Conservation (phyloP, 495 filamentous ascomycete species). For the Penicillium egyptiacum region DNA sequence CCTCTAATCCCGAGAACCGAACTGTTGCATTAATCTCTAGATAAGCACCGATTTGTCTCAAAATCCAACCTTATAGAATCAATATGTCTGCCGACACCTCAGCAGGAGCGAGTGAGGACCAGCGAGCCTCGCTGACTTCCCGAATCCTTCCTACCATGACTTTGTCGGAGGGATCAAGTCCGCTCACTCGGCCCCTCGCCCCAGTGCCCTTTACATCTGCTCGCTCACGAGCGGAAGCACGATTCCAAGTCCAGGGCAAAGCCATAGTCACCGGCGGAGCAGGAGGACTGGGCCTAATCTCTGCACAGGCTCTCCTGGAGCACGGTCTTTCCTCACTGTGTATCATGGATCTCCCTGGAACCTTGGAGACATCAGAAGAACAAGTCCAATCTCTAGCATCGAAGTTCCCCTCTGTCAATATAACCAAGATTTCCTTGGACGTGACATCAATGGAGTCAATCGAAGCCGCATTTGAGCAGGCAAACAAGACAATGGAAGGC, state of each 20-base stretch:
- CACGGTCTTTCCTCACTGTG: slow-evolving; percentile 61
- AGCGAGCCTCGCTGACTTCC: slow-evolving; percentile 31
- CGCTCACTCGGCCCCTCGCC: slow-evolving; percentile 17
- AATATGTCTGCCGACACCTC: not conserved
- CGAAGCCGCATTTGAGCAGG: slow-evolving; percentile 39
- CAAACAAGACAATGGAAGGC: slow-evolving; percentile 47
- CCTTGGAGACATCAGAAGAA: slow-evolving; percentile 40
- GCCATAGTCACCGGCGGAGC: slow-evolving; percentile 69
- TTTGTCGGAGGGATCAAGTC: slow-evolving; percentile 46
- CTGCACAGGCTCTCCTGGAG: slow-evolving; percentile 66
- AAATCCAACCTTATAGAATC: not conserved
- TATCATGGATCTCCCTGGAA: slow-evolving; percentile 57
- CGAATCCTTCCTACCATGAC: slow-evolving; percentile 61
- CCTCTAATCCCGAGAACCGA: not conserved
- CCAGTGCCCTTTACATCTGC: slow-evolving; percentile 52
- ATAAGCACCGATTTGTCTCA: not conserved
- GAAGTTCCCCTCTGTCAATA: slow-evolving; percentile 54
- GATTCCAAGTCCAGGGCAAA: slow-evolving; percentile 64
- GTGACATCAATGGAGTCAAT: slow-evolving; percentile 58
- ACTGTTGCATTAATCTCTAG: not conserved
- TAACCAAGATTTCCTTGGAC: slow-evolving; percentile 53
- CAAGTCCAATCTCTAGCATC: slow-evolving; percentile 43
- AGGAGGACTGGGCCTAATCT: slow-evolving; percentile 62
- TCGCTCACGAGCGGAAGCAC: slow-evolving; percentile 47
- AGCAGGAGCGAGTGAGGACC: not conserved